Base-by-base conservation (phyloP, 2,329 filamentous ascomycete species). In the Aspergillus neoniger region DNA sequence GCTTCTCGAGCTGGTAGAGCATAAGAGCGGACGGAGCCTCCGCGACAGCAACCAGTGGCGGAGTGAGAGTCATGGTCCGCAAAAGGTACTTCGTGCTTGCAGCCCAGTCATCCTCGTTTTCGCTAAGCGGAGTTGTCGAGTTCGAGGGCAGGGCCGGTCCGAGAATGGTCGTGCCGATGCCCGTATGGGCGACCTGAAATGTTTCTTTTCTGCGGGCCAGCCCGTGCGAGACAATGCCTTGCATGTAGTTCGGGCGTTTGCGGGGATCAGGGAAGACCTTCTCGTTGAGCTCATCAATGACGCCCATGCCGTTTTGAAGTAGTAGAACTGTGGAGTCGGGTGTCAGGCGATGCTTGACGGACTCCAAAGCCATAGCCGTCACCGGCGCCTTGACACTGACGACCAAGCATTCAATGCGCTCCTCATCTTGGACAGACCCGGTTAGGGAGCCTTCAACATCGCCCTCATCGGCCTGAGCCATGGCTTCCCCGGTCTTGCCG, bases 281-380 rank as follows among this genome's bases (percentile, higher is more conserved):
- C 36, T 83, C 76, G 68, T 91, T 92, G 43, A 97, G 82, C 52
- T 88, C 84, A 52, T 98, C 92, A n/a, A 92, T 81, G 1, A 92
- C 80, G 0, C 95, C 94, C 75, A 98, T 85, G 1, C 93, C 92
- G 63, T 94, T 91, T 59, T 92, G 89, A 58, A 96, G 75, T 58
- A 96, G 84, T 61, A 90, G 86, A 7, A 96, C 83, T 0, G 91
- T 90, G 1, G 89, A 91, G 28, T 86, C 79, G 2, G 83, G 79
- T 47, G 85, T 82, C n/a, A 96, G 77, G 9, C 91, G 85, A 63
- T 86, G 83, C 2, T 88, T 82, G 55, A 96, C 85, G 1, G 84
- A 76, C 6, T 84, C 79, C 14, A 96, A 76, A 43, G 90, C 88
- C 1, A 83, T 78, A n/a, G 91, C 74, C 0, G 91, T 90, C 39